These are phyloP conservation scores for Dacryopinax primogenitus DNA, from an alignment of 768 basidiomycete genomes.

Conservation along the genomic window DNA sequence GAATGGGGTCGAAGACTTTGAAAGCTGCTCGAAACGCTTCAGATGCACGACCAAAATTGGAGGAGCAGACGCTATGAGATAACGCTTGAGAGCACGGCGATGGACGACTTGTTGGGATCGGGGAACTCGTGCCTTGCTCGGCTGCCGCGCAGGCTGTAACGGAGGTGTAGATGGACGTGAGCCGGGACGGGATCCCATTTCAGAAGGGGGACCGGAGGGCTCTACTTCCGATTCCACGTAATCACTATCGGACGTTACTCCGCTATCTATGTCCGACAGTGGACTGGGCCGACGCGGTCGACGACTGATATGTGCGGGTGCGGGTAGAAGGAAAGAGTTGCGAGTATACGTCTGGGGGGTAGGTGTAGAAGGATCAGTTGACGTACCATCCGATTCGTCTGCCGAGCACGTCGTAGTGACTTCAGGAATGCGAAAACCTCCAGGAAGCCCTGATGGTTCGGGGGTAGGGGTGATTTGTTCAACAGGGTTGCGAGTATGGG, in stretches of 20 bases:
- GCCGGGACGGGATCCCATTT: background rate
- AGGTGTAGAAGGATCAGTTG: background rate
- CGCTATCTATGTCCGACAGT: background rate
- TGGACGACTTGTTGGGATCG: slow-evolving; percentile 51
- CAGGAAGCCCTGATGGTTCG: background rate
- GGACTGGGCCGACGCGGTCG: background rate
- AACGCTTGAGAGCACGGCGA: slow-evolving; percentile 84
- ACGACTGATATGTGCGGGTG: background rate
- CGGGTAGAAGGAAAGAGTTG: background rate
- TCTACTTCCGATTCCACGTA: slow-evolving; percentile 3
- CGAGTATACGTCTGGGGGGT: background rate
- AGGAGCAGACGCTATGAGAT: slow-evolving; percentile 74
- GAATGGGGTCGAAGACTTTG: slow-evolving; percentile 38
- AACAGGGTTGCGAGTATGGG: background rate
- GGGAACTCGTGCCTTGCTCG: slow-evolving; percentile 15
- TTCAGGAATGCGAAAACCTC: background rate
- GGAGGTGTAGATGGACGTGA: background rate
- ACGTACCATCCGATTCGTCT: background rate
- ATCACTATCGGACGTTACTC: slow-evolving; percentile 1
- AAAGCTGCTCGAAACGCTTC: slow-evolving; percentile 84
- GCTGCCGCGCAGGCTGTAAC: background rate
- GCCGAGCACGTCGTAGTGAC: background rate
- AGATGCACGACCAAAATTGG: slow-evolving; percentile 84
- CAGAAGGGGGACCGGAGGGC: background rate
- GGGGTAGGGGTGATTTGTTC: background rate